A percentile compares a stretch with the other conserved stretches of the same genome.
Conservation (phyloP, 306 rosid species). For the Ammopiptanthus mongolicus region DNA sequence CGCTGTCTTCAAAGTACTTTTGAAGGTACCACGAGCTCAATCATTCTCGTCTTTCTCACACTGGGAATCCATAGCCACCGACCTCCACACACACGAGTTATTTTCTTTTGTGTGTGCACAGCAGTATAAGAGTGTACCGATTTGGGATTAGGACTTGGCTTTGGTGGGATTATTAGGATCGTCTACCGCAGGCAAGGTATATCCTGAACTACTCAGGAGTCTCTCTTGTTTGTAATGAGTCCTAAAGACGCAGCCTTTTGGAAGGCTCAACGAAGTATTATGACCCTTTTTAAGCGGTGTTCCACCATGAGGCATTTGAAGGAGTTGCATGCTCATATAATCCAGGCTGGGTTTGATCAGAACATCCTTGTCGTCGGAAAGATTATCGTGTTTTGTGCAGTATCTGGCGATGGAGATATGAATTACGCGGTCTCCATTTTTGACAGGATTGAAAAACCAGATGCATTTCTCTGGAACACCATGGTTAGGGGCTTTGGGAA, state of each 20-base stretch:
- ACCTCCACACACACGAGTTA: no score
- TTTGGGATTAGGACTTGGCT: no score
- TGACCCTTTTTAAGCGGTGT: slow-evolving; percentile 53
- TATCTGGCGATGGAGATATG: slow-evolving; percentile 37
- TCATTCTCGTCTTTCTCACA: no score
- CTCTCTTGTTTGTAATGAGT: no score
- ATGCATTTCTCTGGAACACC: slow-evolving; percentile 63
- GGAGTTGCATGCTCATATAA: slow-evolving; percentile 45
- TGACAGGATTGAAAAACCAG: slow-evolving; percentile 42
- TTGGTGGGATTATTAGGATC: no score
- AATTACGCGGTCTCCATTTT: slow-evolving; percentile 53
- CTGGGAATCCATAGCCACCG: no score
- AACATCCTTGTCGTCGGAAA: slow-evolving; percentile 52
- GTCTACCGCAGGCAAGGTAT: no score
- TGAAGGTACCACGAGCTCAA: no score
- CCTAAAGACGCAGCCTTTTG: slow-evolving; percentile 23
- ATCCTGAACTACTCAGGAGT: no score
- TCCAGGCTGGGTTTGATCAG: slow-evolving; percentile 42
- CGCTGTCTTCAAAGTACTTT: no score
- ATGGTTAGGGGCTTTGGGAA: slow-evolving; percentile 74
- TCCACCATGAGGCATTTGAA: slow-evolving; percentile 44
- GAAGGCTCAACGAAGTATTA: slow-evolving; percentile 32
- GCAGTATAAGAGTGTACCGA: no score
- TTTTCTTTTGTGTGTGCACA: no score
- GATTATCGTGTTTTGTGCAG: slow-evolving; percentile 46